Percentiles rank a stretch among this genome's conserved stretches.
These are phyloP conservation scores for Umbelopsis isabellina DNA, from an alignment of 192 early-diverging fungal genomes.

Conservation along the genomic window DNA sequence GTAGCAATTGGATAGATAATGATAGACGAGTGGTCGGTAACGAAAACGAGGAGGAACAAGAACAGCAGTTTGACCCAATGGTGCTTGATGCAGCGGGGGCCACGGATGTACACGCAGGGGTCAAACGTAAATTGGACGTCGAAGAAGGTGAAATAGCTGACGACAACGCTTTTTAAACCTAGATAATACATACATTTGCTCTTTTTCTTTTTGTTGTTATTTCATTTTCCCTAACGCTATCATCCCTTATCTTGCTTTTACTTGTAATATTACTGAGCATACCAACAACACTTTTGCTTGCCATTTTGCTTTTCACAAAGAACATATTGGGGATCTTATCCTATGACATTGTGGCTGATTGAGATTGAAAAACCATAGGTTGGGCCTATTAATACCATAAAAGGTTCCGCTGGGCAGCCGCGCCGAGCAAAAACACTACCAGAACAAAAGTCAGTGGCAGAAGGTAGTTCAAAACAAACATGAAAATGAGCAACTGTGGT, in stretches of 20 bases:
- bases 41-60: conserved; percentile 3
- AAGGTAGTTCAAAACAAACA: too few species aligned
- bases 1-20: conserved; percentile 18
- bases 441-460: too few species aligned
- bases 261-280: conserved; percentile 4
- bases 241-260: too few species aligned
- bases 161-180: conserved; percentile 5
- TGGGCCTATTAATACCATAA: too few species aligned
- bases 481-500: too few species aligned
- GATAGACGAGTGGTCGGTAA: conserved; percentile 10
- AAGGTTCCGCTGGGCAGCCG: too few species aligned
- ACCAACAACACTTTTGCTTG: not conserved
- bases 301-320: not conserved
- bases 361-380: too few species aligned
- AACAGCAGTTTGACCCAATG: conserved; percentile 13
- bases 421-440: too few species aligned
- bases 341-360: too few species aligned
- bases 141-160: conserved; percentile 20
- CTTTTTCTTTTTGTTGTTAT: too few species aligned
- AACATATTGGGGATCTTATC: not conserved
- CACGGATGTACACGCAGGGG: not conserved
- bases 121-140: conserved; percentile 15
- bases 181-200: conserved; percentile 3
- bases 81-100: not conserved
- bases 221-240: not conserved